Evolutionary conservation across 768 basidiomycete species (phyloP).

Genomic region (Pleurotus citrinopileatus): DNA sequence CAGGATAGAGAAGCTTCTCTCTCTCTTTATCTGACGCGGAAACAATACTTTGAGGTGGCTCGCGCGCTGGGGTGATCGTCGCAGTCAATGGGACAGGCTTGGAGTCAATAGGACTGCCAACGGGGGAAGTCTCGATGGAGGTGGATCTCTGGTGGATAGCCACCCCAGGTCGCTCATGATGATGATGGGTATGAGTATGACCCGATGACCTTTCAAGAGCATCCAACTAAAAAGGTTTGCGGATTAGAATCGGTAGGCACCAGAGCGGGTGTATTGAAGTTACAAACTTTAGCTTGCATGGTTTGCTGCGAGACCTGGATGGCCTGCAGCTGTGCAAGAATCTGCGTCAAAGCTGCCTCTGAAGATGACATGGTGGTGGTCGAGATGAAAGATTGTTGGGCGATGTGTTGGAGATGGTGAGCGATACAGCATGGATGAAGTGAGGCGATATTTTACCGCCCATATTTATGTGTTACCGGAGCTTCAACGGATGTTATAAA

Average conservation of each 20-base stretch:
- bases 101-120: not conserved
- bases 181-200: not conserved
- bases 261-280: constrained; percentile 10
- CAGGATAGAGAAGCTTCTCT: constrained; percentile 77
- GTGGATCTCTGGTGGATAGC: constrained; percentile 7
- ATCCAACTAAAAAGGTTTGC: not conserved
- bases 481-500: too few relatives aligned
- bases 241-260: not conserved
- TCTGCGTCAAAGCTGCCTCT: constrained; percentile 68
- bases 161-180: not conserved
- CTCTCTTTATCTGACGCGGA: constrained; percentile 54
- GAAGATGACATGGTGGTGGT: constrained; percentile 32
- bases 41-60: constrained; percentile 17
- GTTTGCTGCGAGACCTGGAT: constrained; percentile 75
- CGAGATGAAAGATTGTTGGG: not conserved
- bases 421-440: not conserved
- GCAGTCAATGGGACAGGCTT: constrained; percentile 9
- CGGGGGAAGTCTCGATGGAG: not conserved
- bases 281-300: constrained; percentile 70
- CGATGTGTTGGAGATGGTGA: not conserved
- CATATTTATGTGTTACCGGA: too few relatives aligned
- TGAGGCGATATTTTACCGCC: not conserved
- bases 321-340: constrained; percentile 65
- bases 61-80: constrained; percentile 5
- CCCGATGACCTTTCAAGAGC: not conserved